phyloP scores from a whole-genome alignment of 2,329 filamentous ascomycete species.

The Penicillium sp. region DNA sequence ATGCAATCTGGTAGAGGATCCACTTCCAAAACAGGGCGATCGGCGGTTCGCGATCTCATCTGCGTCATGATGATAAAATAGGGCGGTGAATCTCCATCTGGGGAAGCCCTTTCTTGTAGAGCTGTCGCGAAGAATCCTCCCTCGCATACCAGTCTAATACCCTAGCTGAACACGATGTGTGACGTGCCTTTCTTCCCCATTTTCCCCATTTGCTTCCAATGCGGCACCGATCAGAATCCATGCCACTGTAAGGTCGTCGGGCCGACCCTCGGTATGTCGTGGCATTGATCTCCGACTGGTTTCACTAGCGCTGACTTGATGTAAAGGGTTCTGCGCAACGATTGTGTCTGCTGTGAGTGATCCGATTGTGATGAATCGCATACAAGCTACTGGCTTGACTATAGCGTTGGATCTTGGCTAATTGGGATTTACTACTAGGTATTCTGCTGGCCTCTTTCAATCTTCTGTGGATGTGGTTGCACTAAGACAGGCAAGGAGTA shows the following conservation, averaged over 20 bases:
- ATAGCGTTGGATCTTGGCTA: constrained; percentile 5
- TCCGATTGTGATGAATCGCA: neutral
- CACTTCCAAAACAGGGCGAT: constrained; percentile 6
- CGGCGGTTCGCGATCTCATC: constrained; percentile 19
- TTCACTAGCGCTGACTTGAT: neutral
- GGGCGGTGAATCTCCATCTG: constrained; percentile 8
- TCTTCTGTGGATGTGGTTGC: constrained; percentile 60
- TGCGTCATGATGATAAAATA: constrained; percentile 30
- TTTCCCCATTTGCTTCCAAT: constrained; percentile 58
- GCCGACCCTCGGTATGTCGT: constrained; percentile 51
- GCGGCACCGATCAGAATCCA: constrained; percentile 58
- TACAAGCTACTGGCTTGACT: neutral
- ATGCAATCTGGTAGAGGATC: neutral
- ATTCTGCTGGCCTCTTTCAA: constrained; percentile 57
- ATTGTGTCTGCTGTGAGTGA: constrained; percentile 53
- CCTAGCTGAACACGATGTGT: constrained; percentile 31
- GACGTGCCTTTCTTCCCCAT: constrained; percentile 48
- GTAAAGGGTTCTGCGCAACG: constrained; percentile 47
- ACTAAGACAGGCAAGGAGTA: constrained; percentile 58
- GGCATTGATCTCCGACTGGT: too few species aligned
- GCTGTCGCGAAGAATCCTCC: neutral
- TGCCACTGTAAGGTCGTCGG: constrained; percentile 61
- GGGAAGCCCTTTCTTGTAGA: constrained; percentile 1
- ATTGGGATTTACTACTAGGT: constrained; percentile 36
- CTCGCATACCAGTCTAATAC: neutral